These are phyloP conservation scores for Lipomyces mesembrius DNA, from an alignment of 805 yeast species.

Conservation along the genomic window DNA sequence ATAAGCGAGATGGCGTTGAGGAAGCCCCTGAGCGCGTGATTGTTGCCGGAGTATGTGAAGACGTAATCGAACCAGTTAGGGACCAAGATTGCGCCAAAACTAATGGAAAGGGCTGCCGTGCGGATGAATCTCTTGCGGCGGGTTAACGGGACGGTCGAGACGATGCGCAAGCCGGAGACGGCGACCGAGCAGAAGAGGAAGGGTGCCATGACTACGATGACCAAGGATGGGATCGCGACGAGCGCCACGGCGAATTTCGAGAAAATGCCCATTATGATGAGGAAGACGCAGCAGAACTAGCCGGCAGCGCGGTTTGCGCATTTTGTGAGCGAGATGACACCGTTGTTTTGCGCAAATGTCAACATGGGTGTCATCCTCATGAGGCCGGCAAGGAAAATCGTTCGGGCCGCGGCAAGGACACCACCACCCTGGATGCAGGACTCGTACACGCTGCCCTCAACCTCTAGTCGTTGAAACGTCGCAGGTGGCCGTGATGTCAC, in stretches of 20 bases:
- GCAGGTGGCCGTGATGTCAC: slow-evolving; percentile 92
- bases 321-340: slow-evolving; percentile 89
- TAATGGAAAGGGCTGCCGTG: slow-evolving; percentile 66
- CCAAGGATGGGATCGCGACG: slow-evolving; percentile 77
- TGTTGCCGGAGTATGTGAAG: slow-evolving; percentile 69
- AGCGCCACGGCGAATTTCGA: slow-evolving; percentile 85
- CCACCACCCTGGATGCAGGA: slow-evolving; percentile 93
- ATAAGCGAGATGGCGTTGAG: slow-evolving; percentile 69
- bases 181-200: slow-evolving; percentile 77
- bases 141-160: slow-evolving; percentile 58
- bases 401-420: slow-evolving; percentile 82
- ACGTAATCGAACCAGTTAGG: slow-evolving; percentile 66
- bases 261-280: slow-evolving; percentile 84
- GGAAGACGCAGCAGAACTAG: slow-evolving; percentile 77
- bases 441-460: slow-evolving; percentile 80
- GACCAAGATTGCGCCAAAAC: slow-evolving; percentile 68
- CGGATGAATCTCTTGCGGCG: slow-evolving; percentile 75
- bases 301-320: slow-evolving; percentile 87
- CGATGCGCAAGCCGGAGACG: slow-evolving; percentile 71
- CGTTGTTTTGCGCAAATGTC: slow-evolving; percentile 93
- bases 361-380: slow-evolving; percentile 89
- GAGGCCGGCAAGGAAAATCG: slow-evolving; percentile 72
- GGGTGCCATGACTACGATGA: slow-evolving; percentile 87
- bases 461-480: slow-evolving; percentile 84
- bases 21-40: slow-evolving; percentile 62